phyloP scores from a whole-genome alignment of 441 rosid genomes.

The Cnidoscolus chayamansa region DNA sequence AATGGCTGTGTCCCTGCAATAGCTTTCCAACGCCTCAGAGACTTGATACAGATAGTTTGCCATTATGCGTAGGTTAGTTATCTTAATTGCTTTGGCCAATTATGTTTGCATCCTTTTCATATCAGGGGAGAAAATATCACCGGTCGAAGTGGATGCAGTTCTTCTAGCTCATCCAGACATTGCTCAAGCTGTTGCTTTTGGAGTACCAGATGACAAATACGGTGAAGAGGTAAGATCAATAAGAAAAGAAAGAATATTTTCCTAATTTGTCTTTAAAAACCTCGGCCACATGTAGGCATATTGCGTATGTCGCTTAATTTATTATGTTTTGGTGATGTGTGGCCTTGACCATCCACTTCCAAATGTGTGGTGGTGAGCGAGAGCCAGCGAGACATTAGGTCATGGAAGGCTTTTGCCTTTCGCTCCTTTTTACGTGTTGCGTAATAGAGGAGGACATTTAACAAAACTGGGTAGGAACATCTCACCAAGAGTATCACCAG shows the following conservation, averaged over 20 bases:
- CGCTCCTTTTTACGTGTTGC: not conserved
- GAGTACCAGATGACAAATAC: conserved; percentile 84
- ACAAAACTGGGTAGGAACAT: not conserved
- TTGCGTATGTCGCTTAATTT: not conserved
- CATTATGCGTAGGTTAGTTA: not conserved
- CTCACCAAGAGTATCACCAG: not conserved
- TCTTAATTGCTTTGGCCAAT: not conserved
- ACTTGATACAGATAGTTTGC: too few species aligned
- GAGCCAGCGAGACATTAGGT: not conserved
- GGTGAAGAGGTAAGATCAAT: conserved; percentile 79
- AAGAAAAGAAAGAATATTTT: too few species aligned
- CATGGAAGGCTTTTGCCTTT: not conserved
- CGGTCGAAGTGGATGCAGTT: conserved; percentile 86
- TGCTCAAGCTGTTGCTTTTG: conserved; percentile 78
- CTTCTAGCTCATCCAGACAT: conserved; percentile 72
- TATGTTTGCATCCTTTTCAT: conserved; percentile 15
- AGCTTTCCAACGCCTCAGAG: too few species aligned
- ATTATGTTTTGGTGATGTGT: not conserved
- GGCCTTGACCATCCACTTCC: not conserved
- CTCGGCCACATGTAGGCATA: too few species aligned
- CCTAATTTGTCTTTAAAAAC: too few species aligned
- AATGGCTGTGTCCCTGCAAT: too few species aligned
- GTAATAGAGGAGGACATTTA: not conserved
- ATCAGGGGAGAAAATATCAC: conserved; percentile 91
- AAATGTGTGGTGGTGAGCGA: not conserved